Percentiles rank a stretch among this genome's conserved stretches.
phyloP scores from a whole-genome alignment of 345 rosid species.

The Lepidium aucheri region DNA sequence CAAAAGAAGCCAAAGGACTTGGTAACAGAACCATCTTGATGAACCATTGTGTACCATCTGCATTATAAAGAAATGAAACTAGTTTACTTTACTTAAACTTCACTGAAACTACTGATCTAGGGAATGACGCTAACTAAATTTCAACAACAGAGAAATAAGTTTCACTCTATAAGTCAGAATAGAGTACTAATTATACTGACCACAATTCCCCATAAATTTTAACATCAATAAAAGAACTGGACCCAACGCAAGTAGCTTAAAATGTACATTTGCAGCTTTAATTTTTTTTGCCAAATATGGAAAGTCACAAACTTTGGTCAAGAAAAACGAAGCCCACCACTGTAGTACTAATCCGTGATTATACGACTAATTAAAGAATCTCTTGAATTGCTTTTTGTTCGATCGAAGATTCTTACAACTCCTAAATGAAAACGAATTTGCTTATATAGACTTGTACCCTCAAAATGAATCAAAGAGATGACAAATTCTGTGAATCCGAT shows the following conservation, averaged over 20 bases:
- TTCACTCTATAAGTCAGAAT: neutral
- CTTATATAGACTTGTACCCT: neutral
- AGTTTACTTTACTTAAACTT: neutral
- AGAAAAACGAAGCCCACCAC: neutral
- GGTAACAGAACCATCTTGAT: slow-evolving; percentile 73
- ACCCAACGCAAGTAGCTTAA: neutral
- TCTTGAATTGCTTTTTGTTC: neutral
- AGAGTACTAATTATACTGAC: neutral
- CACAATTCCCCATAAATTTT: neutral
- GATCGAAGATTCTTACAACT: neutral
- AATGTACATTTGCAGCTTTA: neutral
- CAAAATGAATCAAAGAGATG: neutral
- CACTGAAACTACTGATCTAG: neutral
- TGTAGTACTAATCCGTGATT: neutral
- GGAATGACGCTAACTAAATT: neutral
- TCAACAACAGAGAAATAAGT: neutral
- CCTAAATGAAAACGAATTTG: neutral
- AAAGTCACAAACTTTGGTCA: neutral
- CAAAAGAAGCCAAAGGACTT: slow-evolving; percentile 48
- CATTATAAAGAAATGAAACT: neutral
- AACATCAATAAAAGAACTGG: neutral
- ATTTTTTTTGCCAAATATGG: neutral
- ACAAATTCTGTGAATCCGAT: neutral
- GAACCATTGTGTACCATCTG: slow-evolving; percentile 98
- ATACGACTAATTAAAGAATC: neutral